A percentile compares a stretch with the other conserved stretches of the same genome.
Conservation (phyloP, 495 filamentous ascomycete species). For the Trichocladium uniseriatum region DNA sequence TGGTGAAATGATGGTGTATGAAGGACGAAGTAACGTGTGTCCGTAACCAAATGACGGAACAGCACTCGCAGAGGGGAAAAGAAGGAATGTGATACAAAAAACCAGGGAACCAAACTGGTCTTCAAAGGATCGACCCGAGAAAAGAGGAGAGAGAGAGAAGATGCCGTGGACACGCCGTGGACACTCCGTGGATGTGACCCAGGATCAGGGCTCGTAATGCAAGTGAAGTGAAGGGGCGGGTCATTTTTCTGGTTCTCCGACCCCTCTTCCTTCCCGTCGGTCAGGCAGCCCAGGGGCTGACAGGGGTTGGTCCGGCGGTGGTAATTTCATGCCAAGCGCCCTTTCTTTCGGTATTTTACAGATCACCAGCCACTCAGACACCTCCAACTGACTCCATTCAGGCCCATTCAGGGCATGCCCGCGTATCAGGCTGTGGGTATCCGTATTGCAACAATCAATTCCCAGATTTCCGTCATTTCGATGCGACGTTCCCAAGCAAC, state of each 20-base stretch:
- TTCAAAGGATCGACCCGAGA: neutral
- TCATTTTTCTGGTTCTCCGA: neutral
- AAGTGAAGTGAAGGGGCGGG: constrained; percentile 1
- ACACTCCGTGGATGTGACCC: constrained; percentile 1
- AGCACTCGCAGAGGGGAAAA: neutral
- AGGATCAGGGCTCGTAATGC: constrained; percentile 4
- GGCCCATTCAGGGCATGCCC: too few relatives aligned
- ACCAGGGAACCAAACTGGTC: too few relatives aligned
- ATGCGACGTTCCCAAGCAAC: too few relatives aligned
- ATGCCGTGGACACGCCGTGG: neutral
- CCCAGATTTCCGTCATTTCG: too few relatives aligned
- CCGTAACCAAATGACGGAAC: neutral
- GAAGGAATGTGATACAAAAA: neutral
- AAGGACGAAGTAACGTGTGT: neutral
- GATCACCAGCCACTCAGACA: too few relatives aligned
- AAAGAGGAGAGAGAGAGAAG: neutral
- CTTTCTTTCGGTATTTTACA: too few relatives aligned
- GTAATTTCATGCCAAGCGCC: too few relatives aligned
- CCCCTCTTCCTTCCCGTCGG: neutral
- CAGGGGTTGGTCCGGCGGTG: neutral
- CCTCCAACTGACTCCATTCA: too few relatives aligned
- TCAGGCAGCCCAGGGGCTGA: neutral
- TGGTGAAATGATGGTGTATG: neutral
- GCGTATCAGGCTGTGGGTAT: too few relatives aligned
- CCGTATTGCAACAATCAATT: too few relatives aligned